Evolutionary conservation across 2,329 filamentous ascomycete genomes (phyloP), one percentile per base, ranked within the genome.

Genomic region (Claviceps sorghi): DNA sequence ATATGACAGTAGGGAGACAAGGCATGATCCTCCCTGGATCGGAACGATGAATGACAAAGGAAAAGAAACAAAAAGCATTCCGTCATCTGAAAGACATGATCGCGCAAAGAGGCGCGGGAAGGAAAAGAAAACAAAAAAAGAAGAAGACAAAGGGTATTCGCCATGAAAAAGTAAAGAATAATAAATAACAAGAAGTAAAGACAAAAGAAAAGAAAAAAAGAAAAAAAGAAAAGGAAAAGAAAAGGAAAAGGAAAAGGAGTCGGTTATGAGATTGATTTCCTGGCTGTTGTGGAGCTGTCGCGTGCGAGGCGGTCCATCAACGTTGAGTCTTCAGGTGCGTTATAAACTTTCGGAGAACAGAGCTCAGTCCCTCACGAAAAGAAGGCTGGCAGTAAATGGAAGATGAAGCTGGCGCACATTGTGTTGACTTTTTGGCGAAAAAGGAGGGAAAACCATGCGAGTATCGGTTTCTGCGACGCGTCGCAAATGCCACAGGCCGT

Each of bases 31-130:
- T 51, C 50, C 49, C 42, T 53, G 48, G 30, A 26, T 45, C 44
- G 59, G 56, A 52, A 7, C 6, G 17, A 44, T 44, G 42, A 44
- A 9, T n/a, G 42, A 44, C 42, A 47, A 47, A 47, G n/a, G 43
- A 46, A 46, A 46, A 32, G 32, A 30, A 32, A 54, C 34, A 44
- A 36, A 45, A 38, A 38, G 49, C 57, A 56, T 59, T 52, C 48
- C 55, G 52, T 63, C 60, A 53, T 60, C 48, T 55, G 56, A 52
- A 59, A 52, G 59, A 57, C 61, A 60, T 61, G 58, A 53, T 55
- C 55, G 56, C 59, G 46, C 46, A 47, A 47, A 49, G 47, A 45
- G 22, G 51, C 45, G 50, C 46, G 41, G 21, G n/a, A 21, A 42
- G 5, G 26, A 45, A 8, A 21, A 42, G 5, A 44, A 45, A 8